phyloP scores from a whole-genome alignment of 2,329 filamentous ascomycete genomes.

The Arthrobotrys pseudoclavata region DNA sequence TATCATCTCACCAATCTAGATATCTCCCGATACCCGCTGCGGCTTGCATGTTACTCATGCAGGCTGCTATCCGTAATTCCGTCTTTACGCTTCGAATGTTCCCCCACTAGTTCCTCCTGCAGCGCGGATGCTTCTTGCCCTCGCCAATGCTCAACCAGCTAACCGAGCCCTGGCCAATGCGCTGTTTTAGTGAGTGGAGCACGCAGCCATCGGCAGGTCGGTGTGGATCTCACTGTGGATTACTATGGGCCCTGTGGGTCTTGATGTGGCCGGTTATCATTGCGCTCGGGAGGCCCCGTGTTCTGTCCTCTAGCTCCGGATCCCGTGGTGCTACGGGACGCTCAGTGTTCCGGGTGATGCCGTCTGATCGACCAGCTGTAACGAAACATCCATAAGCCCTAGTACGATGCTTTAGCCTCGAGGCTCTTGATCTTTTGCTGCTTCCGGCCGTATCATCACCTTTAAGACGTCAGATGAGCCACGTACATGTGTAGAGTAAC shows the following conservation, averaged over 20 bases:
- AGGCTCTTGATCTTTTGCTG: slow-evolving; percentile 1
- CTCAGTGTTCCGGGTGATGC: background rate
- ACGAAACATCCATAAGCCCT: slow-evolving; percentile 9
- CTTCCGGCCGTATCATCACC: slow-evolving; percentile 14
- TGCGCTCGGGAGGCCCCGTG: background rate
- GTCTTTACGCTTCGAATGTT: background rate
- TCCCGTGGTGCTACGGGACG: background rate
- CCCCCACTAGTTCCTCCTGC: no score
- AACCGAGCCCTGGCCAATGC: slow-evolving; percentile 4
- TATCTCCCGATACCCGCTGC: slow-evolving; percentile 21
- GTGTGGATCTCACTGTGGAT: background rate
- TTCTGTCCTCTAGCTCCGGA: background rate
- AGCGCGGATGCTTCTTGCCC: background rate
- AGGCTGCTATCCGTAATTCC: slow-evolving; percentile 2
- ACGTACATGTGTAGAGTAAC: slow-evolving; percentile 11
- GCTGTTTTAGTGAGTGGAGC: slow-evolving; percentile 8
- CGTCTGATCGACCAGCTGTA: background rate
- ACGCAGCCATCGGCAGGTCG: background rate
- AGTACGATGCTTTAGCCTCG: slow-evolving; percentile 10
- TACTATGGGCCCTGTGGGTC: background rate
- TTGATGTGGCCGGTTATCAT: background rate
- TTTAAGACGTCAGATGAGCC: slow-evolving; percentile 11
- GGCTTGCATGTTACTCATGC: slow-evolving; percentile 2
- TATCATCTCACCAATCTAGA: background rate
- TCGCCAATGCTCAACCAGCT: background rate